These are phyloP conservation scores for Mortierella polycephala DNA, from an alignment of 371 early-diverging fungal genomes.

Conservation along the genomic window DNA sequence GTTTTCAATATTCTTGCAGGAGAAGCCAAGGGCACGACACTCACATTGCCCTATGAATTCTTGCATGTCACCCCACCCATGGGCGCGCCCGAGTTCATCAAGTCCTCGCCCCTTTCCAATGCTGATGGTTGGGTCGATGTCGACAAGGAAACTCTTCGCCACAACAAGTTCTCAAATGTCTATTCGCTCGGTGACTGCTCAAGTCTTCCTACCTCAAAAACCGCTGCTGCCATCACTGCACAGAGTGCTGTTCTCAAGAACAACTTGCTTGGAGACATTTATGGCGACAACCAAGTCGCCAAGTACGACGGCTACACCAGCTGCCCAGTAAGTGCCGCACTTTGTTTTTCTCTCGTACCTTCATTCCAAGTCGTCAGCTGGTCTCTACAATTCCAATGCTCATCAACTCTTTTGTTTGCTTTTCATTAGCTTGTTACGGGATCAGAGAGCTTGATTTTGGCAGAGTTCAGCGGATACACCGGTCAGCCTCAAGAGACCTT, in stretches of 20 bases:
- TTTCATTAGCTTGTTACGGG: slow-evolving; percentile 64
- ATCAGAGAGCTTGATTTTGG: slow-evolving; percentile 82
- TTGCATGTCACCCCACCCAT: slow-evolving; percentile 92
- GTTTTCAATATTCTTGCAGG: slow-evolving; percentile 74
- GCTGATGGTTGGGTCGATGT: slow-evolving; percentile 89
- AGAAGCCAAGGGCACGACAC: slow-evolving; percentile 62
- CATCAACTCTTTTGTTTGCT: neutral
- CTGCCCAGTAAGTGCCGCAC: slow-evolving; percentile 76
- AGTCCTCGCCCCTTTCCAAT: slow-evolving; percentile 75
- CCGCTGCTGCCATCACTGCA: slow-evolving; percentile 88
- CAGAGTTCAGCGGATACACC: slow-evolving; percentile 90
- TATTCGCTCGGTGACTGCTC: slow-evolving; percentile 88
- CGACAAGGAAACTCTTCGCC: slow-evolving; percentile 81
- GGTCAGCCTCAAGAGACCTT: slow-evolving; percentile 86
- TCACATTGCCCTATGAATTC: slow-evolving; percentile 79
- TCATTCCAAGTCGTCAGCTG: no score
- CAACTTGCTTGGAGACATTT: slow-evolving; percentile 79
- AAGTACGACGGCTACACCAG: slow-evolving; percentile 82
- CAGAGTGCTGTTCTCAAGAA: slow-evolving; percentile 81
- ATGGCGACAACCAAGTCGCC: slow-evolving; percentile 31
- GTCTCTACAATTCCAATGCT: neutral
- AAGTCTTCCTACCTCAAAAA: slow-evolving; percentile 90
- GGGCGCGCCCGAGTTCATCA: slow-evolving; percentile 83
- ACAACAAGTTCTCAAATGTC: slow-evolving; percentile 82
- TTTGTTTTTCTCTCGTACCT: no score